These are phyloP conservation scores for Pseudocercospora crystallina DNA, from an alignment of 2,329 filamentous ascomycete genomes.

Conservation along the genomic window DNA sequence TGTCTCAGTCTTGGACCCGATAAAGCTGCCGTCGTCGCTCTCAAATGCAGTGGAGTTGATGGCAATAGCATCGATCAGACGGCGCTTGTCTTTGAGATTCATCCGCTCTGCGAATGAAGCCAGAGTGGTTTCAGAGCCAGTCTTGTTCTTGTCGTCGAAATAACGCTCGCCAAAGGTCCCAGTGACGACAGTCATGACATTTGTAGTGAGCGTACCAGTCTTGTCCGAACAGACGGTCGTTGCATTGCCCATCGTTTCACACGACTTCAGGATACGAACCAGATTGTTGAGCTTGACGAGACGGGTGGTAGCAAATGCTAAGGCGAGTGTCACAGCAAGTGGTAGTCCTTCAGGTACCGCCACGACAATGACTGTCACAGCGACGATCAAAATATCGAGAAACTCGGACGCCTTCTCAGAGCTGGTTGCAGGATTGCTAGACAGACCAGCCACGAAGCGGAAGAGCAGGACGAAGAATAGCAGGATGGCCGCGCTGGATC, in stretches of 20 bases:
- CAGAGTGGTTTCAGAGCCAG: conserved; percentile 50
- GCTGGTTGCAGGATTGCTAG: conserved; percentile 53
- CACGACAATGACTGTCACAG: conserved; percentile 66
- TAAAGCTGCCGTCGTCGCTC: conserved; percentile 64
- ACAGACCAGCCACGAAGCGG: conserved; percentile 72
- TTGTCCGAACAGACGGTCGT: conserved; percentile 79
- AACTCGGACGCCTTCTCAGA: conserved; percentile 74
- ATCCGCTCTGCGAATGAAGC: conserved; percentile 56
- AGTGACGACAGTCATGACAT: conserved; percentile 74
- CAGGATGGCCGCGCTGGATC: conserved; percentile 72
- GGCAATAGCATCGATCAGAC: conserved; percentile 63
- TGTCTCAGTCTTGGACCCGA: conserved; percentile 77
- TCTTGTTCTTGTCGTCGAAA: conserved; percentile 37
- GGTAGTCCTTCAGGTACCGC: conserved; percentile 67
- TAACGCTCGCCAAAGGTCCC: conserved; percentile 62
- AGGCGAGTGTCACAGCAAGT: conserved; percentile 65
- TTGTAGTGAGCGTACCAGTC: conserved; percentile 72
- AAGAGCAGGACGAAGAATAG: conserved; percentile 85
- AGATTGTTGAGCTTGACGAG: conserved; percentile 70
- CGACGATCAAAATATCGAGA: conserved; percentile 62
- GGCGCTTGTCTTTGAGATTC: conserved; percentile 52
- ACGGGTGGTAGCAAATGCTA: conserved; percentile 66
- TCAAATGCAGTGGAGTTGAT: conserved; percentile 71
- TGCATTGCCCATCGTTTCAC: conserved; percentile 71
- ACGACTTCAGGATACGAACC: conserved; percentile 65